Evolutionary conservation across 2,329 filamentous ascomycete genomes (phyloP).

Genomic region (Trichoderma sp.): DNA sequence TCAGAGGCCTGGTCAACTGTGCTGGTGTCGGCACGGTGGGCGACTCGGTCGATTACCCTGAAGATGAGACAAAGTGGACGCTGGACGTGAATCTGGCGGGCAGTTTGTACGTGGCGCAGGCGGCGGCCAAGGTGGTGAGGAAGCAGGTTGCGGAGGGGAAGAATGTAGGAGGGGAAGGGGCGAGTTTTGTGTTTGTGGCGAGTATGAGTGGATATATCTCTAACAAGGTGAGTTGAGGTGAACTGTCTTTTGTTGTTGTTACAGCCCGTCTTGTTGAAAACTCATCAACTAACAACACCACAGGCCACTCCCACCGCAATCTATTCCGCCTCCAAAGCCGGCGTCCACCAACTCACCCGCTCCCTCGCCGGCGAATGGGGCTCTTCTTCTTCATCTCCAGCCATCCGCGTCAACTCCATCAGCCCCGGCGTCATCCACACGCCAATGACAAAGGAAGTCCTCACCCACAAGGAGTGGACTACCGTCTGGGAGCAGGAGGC

Average conservation of each 20-base stretch:
- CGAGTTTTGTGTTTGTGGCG: constrained; percentile 54
- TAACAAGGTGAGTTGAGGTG: constrained; percentile 40
- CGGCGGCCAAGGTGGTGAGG: constrained; percentile 51
- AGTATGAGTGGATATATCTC: constrained; percentile 54
- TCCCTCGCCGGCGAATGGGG: constrained; percentile 58
- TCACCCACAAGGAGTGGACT: constrained; percentile 6
- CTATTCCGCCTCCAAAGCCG: constrained; percentile 60
- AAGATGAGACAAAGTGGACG: constrained; percentile 34
- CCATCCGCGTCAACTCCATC: constrained; percentile 55
- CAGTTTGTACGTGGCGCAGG: constrained; percentile 52
- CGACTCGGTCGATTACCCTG: constrained; percentile 36
- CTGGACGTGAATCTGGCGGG: constrained; percentile 53
- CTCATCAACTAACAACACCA: not conserved
- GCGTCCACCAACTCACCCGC: constrained; percentile 55
- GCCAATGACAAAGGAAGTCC: constrained; percentile 19
- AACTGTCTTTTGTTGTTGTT: not conserved
- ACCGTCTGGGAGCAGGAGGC: constrained; percentile 16
- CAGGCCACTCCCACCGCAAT: constrained; percentile 45
- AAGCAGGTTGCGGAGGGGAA: constrained; percentile 38
- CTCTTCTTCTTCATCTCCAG: constrained; percentile 36
- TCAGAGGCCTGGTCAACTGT: constrained; percentile 41
- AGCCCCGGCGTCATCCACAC: constrained; percentile 19
- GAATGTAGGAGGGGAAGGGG: constrained; percentile 33
- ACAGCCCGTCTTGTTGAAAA: not conserved
- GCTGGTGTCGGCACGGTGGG: constrained; percentile 40